A percentile compares a stretch with the other conserved stretches of the same genome.
Evolutionary conservation across 2,329 filamentous ascomycete species (phyloP).

Genomic region (Paraphaeosphaeria sporulosa): DNA sequence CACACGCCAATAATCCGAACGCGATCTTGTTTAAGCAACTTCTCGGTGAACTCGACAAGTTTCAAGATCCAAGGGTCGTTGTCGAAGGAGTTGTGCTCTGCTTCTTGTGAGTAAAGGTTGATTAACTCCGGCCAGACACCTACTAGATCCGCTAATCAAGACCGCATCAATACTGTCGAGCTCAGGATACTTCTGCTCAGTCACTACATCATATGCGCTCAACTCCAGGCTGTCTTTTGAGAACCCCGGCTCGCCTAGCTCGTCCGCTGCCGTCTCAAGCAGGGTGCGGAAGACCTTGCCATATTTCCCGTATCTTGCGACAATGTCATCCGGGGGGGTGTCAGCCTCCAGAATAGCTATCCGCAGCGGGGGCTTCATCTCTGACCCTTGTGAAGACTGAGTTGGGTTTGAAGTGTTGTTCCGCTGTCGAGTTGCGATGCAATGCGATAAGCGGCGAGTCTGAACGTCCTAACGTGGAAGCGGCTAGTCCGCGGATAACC

Average conservation of each 20-base stretch:
- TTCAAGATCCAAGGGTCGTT: constrained; percentile 77
- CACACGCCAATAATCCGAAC: constrained; percentile 81
- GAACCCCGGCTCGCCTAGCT: constrained; percentile 50
- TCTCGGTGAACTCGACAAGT: constrained; percentile 72
- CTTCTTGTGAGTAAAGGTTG: constrained; percentile 19
- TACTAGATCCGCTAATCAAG: constrained; percentile 76
- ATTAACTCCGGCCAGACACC: constrained; percentile 22
- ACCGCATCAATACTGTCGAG: constrained; percentile 81
- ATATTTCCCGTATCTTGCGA: constrained; percentile 74
- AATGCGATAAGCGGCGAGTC: constrained; percentile 11
- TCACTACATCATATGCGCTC: constrained; percentile 74
- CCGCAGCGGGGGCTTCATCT: constrained; percentile 61
- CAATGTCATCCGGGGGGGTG: constrained; percentile 71
- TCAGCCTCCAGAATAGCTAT: constrained; percentile 92
- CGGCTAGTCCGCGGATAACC: constrained; percentile 13
- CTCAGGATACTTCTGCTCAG: constrained; percentile 72
- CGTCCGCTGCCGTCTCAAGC: constrained; percentile 60
- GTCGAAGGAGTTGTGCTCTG: constrained; percentile 77
- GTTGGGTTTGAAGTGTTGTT: background rate
- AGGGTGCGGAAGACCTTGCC: constrained; percentile 66
- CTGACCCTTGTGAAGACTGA: background rate
- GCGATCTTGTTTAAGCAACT: constrained; percentile 66
- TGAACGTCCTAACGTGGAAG: constrained; percentile 10
- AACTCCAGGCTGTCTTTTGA: constrained; percentile 61
- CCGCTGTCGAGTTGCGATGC: background rate